Percentiles rank a stretch among this genome's conserved stretches.
phyloP scores from a whole-genome alignment of 164 flowering plant species.

The Protea cynaroides region DNA sequence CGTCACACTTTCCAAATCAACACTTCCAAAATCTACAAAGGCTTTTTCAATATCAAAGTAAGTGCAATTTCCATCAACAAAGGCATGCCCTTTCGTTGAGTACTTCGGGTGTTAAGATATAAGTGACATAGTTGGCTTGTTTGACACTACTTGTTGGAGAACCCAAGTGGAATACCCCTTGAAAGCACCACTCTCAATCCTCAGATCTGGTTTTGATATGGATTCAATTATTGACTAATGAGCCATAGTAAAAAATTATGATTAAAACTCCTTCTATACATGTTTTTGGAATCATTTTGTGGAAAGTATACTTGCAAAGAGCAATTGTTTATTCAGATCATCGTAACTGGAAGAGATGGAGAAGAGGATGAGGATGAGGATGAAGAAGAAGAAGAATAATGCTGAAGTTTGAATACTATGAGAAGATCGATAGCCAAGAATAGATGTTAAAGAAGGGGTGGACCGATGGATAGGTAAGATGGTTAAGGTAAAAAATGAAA shows the following conservation, averaged over 20 bases:
- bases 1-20: slow-evolving; percentile 68
- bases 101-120: slow-evolving; percentile 96
- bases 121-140: slow-evolving; percentile 62
- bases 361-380: too few species aligned
- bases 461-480: too few species aligned
- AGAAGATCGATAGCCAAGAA: too few species aligned
- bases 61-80: slow-evolving; percentile 95
- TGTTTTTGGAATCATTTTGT: too few species aligned
- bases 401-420: too few species aligned
- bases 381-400: too few species aligned
- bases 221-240: slow-evolving; percentile 83
- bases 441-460: too few species aligned
- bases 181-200: slow-evolving; percentile 99
- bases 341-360: too few species aligned
- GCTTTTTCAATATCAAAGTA: slow-evolving; percentile 96
- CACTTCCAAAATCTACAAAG: slow-evolving; percentile 90
- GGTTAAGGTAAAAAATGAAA: too few species aligned
- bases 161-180: slow-evolving; percentile 99
- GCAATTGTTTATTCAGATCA: too few species aligned
- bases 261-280: slow-evolving; percentile 97
- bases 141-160: slow-evolving; percentile 89
- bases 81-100: slow-evolving; percentile 92
- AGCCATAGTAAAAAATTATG: slow-evolving; percentile 99
- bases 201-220: slow-evolving; percentile 84
- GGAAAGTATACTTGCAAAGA: too few species aligned